Evolutionary conservation across 305 asterid genomes (phyloP).

Genomic region (Fraxinus albicans): DNA sequence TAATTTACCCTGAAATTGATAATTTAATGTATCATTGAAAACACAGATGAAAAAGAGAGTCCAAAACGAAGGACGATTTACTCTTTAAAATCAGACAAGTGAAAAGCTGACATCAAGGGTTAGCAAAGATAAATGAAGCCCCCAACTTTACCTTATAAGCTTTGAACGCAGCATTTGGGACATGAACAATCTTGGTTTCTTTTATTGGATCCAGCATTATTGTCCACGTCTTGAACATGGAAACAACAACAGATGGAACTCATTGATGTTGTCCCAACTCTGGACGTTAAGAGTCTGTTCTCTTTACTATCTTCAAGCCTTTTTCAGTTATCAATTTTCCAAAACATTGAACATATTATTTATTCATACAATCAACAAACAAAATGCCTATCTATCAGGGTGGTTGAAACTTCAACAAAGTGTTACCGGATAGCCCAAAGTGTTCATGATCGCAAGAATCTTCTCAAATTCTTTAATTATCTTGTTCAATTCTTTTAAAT

Average conservation of each 20-base stretch:
- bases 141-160: slow-evolving; percentile 33
- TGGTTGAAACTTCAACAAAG: not conserved
- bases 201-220: not conserved
- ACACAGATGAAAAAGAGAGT: not conserved
- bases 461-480: not conserved
- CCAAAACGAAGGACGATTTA: not conserved
- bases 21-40: not conserved
- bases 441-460: not conserved
- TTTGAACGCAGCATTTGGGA: slow-evolving; percentile 31
- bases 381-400: not conserved
- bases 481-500: not conserved
- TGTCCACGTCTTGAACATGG: slow-evolving; percentile 20
- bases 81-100: not conserved
- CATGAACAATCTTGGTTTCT: slow-evolving; percentile 22
- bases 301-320: no score
- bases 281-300: not conserved
- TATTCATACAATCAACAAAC: not conserved
- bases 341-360: no score
- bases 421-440: not conserved
- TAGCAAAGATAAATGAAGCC: not conserved
- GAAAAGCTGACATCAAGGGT: not conserved
- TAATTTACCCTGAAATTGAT: not conserved
- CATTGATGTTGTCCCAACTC: slow-evolving; percentile 32
- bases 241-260: slow-evolving; percentile 48
- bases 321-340: no score